These are phyloP conservation scores for Ambrosia hybrid DNA, from an alignment of 140 eudicot species.

Conservation along the genomic window DNA sequence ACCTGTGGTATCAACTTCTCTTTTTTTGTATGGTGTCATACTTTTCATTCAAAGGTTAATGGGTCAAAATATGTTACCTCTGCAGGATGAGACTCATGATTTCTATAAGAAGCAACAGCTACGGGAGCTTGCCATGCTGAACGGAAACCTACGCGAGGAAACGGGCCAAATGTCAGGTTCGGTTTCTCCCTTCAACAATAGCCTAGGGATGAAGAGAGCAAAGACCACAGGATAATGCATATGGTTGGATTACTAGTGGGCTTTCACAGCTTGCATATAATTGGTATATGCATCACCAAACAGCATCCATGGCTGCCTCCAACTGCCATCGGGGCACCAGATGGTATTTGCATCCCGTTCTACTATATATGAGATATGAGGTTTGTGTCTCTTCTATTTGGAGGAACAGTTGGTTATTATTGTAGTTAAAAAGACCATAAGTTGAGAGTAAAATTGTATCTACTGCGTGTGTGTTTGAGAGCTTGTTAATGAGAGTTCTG, in stretches of 20 bases:
- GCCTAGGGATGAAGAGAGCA: constrained; percentile 98
- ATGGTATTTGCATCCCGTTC: constrained; percentile 48
- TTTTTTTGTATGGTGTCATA: constrained; percentile 3
- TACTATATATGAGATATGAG: constrained; percentile 38
- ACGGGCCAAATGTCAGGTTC: constrained; percentile 97
- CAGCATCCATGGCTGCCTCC: constrained; percentile 56
- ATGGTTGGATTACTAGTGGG: constrained; percentile 24
- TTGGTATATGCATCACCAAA: constrained; percentile 35
- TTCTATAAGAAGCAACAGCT: constrained; percentile 95
- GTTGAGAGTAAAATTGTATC: constrained; percentile 34
- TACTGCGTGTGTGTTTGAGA: constrained; percentile 33
- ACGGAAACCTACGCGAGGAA: constrained; percentile 97
- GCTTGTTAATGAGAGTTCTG: constrained; percentile 43
- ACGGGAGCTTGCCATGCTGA: constrained; percentile 88
- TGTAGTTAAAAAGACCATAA: too few relatives aligned
- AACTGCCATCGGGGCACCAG: constrained; percentile 73
- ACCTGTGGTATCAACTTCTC: constrained; percentile 72
- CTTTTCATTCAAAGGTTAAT: neutral
- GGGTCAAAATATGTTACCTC: neutral
- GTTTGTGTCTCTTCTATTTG: constrained; percentile 50
- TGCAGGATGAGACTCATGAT: constrained; percentile 95
- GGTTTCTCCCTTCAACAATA: constrained; percentile 86
- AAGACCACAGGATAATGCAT: constrained; percentile 74
- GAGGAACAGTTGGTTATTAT: constrained; percentile 42
- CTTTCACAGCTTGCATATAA: constrained; percentile 48